phyloP scores from a whole-genome alignment of 805 yeast genomes.

The Candida xyloterini region DNA sequence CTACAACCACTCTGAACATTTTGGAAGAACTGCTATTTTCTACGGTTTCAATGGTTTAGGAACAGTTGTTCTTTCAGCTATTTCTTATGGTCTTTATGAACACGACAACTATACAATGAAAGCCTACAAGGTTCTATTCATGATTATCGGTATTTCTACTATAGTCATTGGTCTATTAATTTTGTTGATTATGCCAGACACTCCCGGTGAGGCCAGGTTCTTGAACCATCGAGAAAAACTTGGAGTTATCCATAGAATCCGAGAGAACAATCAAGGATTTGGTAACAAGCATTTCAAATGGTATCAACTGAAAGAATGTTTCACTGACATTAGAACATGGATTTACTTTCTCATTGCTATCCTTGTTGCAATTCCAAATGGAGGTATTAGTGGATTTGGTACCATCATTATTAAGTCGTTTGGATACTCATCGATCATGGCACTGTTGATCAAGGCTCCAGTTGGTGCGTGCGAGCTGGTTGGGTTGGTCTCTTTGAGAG shows the following conservation, averaged over 20 bases:
- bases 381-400: constrained; percentile 45
- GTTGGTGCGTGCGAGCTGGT: constrained; percentile 32
- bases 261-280: constrained; percentile 24
- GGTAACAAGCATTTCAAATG: constrained; percentile 22
- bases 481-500: constrained; percentile 34
- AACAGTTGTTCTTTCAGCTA: constrained; percentile 41
- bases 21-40: constrained; percentile 42
- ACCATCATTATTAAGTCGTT: constrained; percentile 33
- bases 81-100: constrained; percentile 33
- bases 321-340: constrained; percentile 38
- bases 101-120: constrained; percentile 32
- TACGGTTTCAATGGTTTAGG: constrained; percentile 39
- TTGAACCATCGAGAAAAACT: constrained; percentile 35
- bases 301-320: constrained; percentile 21
- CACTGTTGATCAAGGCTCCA: constrained; percentile 22
- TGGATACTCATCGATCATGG: constrained; percentile 26
- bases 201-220: constrained; percentile 46
- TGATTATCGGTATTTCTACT: constrained; percentile 54
- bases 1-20: constrained; percentile 43
- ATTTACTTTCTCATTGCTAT: constrained; percentile 38
- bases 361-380: constrained; percentile 27
- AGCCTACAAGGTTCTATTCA: constrained; percentile 50
- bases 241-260: constrained; percentile 33
- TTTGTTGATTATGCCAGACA: constrained; percentile 45
- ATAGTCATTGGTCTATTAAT: constrained; percentile 35